A percentile compares a stretch with the other conserved stretches of the same genome.
Evolutionary conservation across 805 yeast genomes (phyloP).

Genomic region (Brettanomyces anomalus): DNA sequence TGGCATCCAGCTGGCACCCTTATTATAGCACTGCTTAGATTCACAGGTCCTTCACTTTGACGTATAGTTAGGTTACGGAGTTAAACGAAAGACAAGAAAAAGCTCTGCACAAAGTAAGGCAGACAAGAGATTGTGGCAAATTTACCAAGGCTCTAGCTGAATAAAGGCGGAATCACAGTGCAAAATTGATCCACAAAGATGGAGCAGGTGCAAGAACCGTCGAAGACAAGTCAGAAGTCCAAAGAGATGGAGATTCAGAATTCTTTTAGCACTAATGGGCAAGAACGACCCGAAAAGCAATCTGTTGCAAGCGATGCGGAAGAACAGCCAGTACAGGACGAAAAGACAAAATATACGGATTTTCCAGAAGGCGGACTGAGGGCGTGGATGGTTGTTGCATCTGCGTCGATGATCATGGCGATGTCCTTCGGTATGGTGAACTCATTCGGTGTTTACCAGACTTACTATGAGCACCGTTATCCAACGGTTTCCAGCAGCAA

Average conservation of each 20-base stretch:
- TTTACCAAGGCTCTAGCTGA: too few species aligned
- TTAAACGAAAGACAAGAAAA: too few species aligned
- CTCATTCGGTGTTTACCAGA: conserved; percentile 49
- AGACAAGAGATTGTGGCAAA: too few species aligned
- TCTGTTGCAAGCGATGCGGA: background rate
- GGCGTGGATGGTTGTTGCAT: conserved; percentile 46
- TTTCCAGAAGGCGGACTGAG: conserved; percentile 37
- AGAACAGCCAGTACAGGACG: too few species aligned
- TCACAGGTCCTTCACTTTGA: too few species aligned
- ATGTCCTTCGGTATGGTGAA: conserved; percentile 54
- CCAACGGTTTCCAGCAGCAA: conserved; percentile 36
- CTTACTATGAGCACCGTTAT: conserved; percentile 35
- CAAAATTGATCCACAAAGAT: too few species aligned
- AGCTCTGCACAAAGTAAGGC: too few species aligned
- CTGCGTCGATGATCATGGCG: conserved; percentile 35
- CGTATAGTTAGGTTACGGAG: too few species aligned
- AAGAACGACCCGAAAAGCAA: background rate
- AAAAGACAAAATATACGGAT: background rate
- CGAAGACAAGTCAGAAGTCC: background rate
- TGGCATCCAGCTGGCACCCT: too few species aligned
- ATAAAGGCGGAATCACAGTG: too few species aligned
- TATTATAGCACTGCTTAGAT: too few species aligned
- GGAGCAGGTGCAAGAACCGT: too few species aligned
- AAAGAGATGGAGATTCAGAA: background rate
- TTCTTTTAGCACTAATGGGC: background rate